These are phyloP conservation scores for Xylariaceae sp. DNA, from an alignment of 2,329 filamentous ascomycete species.

Conservation along the genomic window DNA sequence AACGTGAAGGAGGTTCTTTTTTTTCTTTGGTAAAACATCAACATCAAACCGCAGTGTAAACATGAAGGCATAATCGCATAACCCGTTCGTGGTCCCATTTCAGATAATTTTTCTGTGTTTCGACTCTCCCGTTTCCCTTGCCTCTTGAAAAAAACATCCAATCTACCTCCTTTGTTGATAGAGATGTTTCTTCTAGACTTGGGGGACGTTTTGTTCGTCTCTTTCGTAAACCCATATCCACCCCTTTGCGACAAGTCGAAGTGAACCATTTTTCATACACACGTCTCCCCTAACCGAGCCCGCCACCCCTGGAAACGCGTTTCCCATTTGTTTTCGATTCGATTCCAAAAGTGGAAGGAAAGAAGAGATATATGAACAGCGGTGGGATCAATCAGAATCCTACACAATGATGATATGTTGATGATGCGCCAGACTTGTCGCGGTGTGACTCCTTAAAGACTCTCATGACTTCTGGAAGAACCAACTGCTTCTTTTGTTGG, in stretches of 20 bases:
- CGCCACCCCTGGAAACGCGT: neutral
- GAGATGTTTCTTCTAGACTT: too few relatives aligned
- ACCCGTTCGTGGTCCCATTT: slow-evolving; percentile 11
- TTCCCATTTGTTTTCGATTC: neutral
- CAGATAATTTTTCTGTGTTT: neutral
- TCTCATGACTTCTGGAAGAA: slow-evolving; percentile 57
- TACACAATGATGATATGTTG: neutral
- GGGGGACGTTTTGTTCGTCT: too few relatives aligned
- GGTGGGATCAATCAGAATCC: slow-evolving; percentile 11
- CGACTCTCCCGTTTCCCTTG: too few relatives aligned
- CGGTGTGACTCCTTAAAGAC: neutral
- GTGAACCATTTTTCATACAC: neutral
- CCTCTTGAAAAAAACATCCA: too few relatives aligned
- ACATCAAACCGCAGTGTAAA: neutral
- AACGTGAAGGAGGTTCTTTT: too few relatives aligned
- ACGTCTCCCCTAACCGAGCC: neutral
- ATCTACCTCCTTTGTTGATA: neutral
- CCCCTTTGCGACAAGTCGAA: neutral
- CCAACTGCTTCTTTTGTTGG: slow-evolving; percentile 66
- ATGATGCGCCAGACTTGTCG: slow-evolving; percentile 1
- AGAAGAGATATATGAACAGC: slow-evolving; percentile 3
- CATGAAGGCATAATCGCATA: slow-evolving; percentile 7
- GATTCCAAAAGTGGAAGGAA: slow-evolving; percentile 2
- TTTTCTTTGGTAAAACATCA: neutral
- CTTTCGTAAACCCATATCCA: slow-evolving; percentile 1